Evolutionary conservation across 176 grass and related monocot genomes (phyloP).

Genomic region (Oryza punctata): DNA sequence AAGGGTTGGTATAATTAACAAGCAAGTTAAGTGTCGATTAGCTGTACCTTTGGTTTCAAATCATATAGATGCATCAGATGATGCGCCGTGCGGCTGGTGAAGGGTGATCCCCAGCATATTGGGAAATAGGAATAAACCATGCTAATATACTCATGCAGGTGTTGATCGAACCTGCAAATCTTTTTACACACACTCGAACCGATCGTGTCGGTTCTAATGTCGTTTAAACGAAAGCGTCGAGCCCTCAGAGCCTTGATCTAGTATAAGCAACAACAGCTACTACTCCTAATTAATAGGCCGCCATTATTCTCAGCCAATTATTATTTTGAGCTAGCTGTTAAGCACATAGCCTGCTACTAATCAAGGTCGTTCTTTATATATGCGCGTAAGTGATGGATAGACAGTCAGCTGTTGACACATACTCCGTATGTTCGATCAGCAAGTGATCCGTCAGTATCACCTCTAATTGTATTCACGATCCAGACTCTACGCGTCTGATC

Average conservation of each 20-base stretch:
- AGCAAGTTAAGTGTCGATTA: not conserved
- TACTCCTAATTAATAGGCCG: not conserved
- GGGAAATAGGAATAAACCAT: not conserved
- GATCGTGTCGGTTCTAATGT: not conserved
- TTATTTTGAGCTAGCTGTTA: constrained; percentile 5
- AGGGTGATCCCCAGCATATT: not conserved
- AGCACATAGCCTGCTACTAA: not conserved
- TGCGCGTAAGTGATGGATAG: not conserved
- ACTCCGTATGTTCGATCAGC: not conserved
- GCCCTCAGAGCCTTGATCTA: constrained; percentile 8
- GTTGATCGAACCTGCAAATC: not conserved
- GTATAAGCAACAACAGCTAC: constrained; percentile 21
- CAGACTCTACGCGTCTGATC: not conserved
- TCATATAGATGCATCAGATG: not conserved
- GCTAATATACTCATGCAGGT: not conserved
- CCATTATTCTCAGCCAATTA: constrained; percentile 7
- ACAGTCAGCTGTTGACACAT: not conserved
- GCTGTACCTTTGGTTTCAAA: not conserved
- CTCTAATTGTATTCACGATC: not conserved
- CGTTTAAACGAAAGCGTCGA: constrained; percentile 27
- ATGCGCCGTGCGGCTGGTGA: not conserved
- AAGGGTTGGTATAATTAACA: not conserved
- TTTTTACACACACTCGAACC: not conserved
- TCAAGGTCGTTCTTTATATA: not conserved
- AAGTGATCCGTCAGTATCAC: not conserved